These are phyloP conservation scores for Acanthamoeba triangularis DNA, from an alignment of 208 protist species.

Conservation along the genomic window DNA sequence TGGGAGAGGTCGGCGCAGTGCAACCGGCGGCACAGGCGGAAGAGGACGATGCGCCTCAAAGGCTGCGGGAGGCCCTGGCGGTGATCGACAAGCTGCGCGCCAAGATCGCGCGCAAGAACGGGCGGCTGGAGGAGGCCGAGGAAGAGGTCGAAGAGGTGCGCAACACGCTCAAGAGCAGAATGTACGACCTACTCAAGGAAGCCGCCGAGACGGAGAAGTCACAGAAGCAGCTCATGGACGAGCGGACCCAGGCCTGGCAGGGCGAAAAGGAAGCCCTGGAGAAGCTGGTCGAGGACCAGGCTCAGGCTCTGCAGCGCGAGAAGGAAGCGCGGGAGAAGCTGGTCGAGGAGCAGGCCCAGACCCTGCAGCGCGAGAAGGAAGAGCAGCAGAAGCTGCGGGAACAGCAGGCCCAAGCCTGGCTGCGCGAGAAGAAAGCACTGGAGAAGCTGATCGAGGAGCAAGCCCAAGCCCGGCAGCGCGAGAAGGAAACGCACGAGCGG, in stretches of 20 bases:
- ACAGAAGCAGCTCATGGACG: not conserved
- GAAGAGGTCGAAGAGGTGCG: not conserved
- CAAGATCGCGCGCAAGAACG: not conserved
- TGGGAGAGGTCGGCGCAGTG: not conserved
- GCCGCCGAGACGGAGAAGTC: not conserved
- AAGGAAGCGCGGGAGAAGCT: not conserved
- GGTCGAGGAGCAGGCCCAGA: not conserved
- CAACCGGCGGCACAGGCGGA: not conserved
- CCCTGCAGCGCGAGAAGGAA: not conserved
- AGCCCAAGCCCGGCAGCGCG: not conserved
- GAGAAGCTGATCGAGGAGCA: not conserved
- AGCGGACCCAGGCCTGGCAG: not conserved
- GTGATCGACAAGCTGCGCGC: not conserved
- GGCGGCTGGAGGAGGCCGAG: not conserved
- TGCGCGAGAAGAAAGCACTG: too few species aligned
- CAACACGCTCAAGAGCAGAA: not conserved
- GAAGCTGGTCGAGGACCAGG: too few species aligned
- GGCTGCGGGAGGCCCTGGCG: not conserved
- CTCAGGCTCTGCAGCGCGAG: too few species aligned
- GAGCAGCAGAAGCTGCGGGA: too few species aligned
- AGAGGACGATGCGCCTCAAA: not conserved
- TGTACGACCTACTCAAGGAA: constrained; percentile 14
- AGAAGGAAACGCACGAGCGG: not conserved
- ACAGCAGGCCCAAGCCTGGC: too few species aligned
- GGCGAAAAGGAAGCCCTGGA: not conserved